phyloP scores from a whole-genome alignment of 1,284 basidiomycete genomes.

The Leccinum variabile region DNA sequence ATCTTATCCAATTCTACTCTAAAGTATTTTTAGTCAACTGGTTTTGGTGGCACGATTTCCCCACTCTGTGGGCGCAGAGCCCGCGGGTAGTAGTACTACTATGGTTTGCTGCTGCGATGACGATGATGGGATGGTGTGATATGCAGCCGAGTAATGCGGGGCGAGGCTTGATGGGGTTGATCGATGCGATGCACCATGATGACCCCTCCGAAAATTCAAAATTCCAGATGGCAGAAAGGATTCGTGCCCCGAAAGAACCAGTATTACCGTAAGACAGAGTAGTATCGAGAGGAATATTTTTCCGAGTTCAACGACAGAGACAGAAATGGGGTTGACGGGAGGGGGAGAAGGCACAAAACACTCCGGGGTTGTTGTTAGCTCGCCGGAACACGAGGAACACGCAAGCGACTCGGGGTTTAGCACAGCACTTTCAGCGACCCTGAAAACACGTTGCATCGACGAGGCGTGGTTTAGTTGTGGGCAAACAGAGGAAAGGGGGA shows the following conservation, averaged over 20 bases:
- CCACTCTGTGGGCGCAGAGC: not conserved
- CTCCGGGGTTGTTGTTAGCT: not conserved
- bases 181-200: not conserved
- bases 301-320: not conserved
- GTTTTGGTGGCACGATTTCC: not conserved
- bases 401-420: not conserved
- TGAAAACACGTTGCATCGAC: slow-evolving; percentile 25
- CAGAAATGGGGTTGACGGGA: not conserved
- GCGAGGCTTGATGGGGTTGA: not conserved
- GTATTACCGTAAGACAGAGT: not conserved
- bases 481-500: not conserved
- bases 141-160: not conserved
- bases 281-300: not conserved
- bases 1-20: not conserved
- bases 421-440: slow-evolving; percentile 18
- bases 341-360: not conserved
- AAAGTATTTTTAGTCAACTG: not conserved
- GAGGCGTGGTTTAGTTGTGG: slow-evolving; percentile 15
- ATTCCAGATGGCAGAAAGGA: not conserved
- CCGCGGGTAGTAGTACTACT: not conserved
- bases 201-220: not conserved
- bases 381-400: not conserved
- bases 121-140: not conserved
- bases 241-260: not conserved
- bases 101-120: not conserved